Conservation (phyloP, 1,284 basidiomycete species). For the Microbotryum violaceum region DNA sequence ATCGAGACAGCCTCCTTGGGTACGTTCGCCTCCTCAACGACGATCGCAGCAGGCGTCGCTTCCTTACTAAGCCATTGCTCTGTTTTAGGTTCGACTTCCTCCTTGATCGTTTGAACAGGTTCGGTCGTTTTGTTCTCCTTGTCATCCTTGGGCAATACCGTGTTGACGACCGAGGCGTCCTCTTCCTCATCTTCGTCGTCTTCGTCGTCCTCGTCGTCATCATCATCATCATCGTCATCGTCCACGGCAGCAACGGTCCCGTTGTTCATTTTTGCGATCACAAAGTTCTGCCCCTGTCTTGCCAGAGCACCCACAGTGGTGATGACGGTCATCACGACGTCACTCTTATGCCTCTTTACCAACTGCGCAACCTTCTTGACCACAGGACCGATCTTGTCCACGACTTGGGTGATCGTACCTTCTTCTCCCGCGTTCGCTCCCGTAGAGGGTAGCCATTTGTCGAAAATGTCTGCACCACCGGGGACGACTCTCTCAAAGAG, state of each 20-base stretch:
- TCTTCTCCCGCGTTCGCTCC: background rate
- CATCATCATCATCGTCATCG: background rate
- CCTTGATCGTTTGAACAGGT: too few species aligned
- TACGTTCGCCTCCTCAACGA: too few species aligned
- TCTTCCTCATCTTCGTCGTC: background rate
- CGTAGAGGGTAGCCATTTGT: background rate
- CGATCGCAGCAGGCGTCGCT: too few species aligned
- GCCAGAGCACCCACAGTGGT: background rate
- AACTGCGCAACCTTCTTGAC: constrained; percentile 3
- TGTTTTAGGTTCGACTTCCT: too few species aligned
- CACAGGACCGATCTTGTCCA: background rate
- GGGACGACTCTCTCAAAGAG: background rate
- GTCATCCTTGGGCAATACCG: background rate
- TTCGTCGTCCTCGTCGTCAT: background rate
- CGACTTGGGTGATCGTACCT: background rate
- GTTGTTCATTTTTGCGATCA: background rate
- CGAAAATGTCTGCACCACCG: background rate
- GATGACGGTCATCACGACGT: background rate
- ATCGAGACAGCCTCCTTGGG: too few species aligned
- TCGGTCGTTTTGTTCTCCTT: too few species aligned
- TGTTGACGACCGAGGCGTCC: background rate
- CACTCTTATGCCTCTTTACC: background rate
- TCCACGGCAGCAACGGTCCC: background rate
- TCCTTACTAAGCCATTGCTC: too few species aligned
- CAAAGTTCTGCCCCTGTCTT: background rate